Evolutionary conservation across 208 protist genomes (phyloP).

Genomic region (Acanthamoeba sp.): DNA sequence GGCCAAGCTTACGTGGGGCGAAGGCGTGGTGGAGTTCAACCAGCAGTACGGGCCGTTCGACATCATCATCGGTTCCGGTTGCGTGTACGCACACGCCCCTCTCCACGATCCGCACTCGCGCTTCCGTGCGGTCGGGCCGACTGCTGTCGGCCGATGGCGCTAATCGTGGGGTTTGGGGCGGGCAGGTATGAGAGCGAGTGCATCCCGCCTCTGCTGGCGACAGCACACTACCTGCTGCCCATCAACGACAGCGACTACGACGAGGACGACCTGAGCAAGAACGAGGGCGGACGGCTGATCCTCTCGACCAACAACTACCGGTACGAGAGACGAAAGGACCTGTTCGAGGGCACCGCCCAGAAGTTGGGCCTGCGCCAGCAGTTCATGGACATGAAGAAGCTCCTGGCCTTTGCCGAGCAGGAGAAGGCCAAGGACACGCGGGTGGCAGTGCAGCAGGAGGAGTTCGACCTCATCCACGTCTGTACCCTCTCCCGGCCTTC

Average conservation of each 20-base stretch:
- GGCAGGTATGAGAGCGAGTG: constrained; percentile 41
- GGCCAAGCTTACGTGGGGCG: constrained; percentile 5
- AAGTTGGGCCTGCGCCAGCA: constrained; percentile 33
- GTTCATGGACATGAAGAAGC: constrained; percentile 53
- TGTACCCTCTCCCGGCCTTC: constrained; percentile 16
- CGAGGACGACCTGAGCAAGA: constrained; percentile 54
- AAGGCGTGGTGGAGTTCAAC: constrained; percentile 33
- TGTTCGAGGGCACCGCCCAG: constrained; percentile 28
- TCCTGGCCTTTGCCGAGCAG: constrained; percentile 41
- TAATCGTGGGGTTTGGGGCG: not conserved
- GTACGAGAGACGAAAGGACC: constrained; percentile 6
- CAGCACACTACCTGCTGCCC: constrained; percentile 22
- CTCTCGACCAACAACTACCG: constrained; percentile 37
- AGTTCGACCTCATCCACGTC: constrained; percentile 39
- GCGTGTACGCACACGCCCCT: not conserved
- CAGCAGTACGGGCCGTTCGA: constrained; percentile 24
- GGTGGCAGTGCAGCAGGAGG: constrained; percentile 6
- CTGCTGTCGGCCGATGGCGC: too few species aligned
- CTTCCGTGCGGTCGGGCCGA: not conserved
- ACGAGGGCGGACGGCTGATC: constrained; percentile 24
- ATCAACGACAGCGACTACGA: constrained; percentile 26
- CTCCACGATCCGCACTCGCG: not conserved
- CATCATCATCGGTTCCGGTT: constrained; percentile 39
- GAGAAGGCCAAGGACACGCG: constrained; percentile 38
- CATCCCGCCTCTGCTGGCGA: constrained; percentile 7